A percentile compares a stretch with the other conserved stretches of the same genome.
These are phyloP conservation scores for Mortierella sp. DNA, from an alignment of 371 early-diverging fungal genomes.

Conservation along the genomic window DNA sequence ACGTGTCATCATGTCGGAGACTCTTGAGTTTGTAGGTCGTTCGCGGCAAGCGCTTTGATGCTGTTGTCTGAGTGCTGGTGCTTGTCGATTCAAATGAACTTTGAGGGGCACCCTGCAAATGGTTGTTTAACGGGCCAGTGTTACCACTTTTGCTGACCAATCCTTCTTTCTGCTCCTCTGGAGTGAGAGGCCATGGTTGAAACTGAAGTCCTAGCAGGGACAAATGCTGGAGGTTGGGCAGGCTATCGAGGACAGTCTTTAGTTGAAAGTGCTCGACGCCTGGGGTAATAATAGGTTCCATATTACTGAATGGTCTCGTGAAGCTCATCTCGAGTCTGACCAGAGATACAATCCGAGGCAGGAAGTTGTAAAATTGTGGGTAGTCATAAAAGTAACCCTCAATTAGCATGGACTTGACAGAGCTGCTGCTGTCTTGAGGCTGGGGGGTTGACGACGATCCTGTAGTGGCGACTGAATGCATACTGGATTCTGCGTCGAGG, in stretches of 20 bases:
- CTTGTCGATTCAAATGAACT: not conserved
- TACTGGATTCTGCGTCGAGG: no score
- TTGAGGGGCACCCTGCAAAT: no score
- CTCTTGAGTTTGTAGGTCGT: conserved; percentile 2
- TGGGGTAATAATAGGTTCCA: not conserved
- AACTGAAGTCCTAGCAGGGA: not conserved
- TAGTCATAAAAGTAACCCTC: not conserved
- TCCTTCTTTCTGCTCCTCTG: no score
- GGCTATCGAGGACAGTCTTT: not conserved
- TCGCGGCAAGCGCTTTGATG: not conserved
- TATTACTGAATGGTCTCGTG: not conserved
- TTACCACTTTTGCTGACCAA: no score
- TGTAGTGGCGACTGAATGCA: not conserved
- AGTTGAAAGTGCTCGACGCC: not conserved
- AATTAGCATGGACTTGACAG: not conserved
- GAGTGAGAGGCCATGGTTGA: not conserved
- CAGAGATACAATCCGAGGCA: conserved; percentile 2
- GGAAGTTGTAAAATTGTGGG: not conserved
- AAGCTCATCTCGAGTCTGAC: conserved; percentile 5
- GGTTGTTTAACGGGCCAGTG: no score
- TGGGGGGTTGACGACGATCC: no score
- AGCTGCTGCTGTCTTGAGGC: not conserved
- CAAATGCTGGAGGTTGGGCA: conserved; percentile 6
- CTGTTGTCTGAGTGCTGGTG: not conserved
- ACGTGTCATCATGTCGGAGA: not conserved